Base-by-base conservation (phyloP, 805 yeast species). In the Candida krabiensis region DNA sequence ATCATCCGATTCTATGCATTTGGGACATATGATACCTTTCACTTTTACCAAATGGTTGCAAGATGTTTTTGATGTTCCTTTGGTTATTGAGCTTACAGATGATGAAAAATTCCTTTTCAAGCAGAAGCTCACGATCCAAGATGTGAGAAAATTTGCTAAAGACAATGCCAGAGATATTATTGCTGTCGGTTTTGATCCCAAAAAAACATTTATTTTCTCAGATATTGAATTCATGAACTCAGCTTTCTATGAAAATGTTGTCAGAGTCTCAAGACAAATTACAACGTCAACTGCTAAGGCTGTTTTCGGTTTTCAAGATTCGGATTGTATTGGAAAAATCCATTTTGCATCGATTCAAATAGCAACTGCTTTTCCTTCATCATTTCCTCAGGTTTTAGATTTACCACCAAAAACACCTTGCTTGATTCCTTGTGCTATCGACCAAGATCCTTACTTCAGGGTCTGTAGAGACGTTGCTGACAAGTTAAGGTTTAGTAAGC, bases 341-440 rank as follows among this genome's bases (percentile, higher is more conserved):
- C 98, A 91, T 63, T 93, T 90, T 67, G 97, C 98, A 12, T 86
- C 96, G 24, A 80, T 93, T 55, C 99, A 93, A 70, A 93, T 95
- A 56, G 86, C 97, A 18, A 82, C 97, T 13, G 95, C 96, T 1
- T 91, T 93, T 71, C 95, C 96, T 42, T 86, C 91, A 33, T 86
- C 97, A 11, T 93, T 87, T 77, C 99, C 98, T 2, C 96, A 83
- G 47, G 85, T 93, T 17, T 76, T 93, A 52, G 96, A 87, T 5
- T 67, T 83, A 55, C 87, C 95, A 31, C 71, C 81, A 33, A 93
- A 90, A 69, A 88, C 97, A 0, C 98, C 96, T 46, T 88, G 96
- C 66, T 72, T 93, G 63, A 93, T 93, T 63, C 99, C 99, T 27
- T 93, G 99, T 74, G 99, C 99, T 33, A 93, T 93, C 61, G 99